These are phyloP conservation scores for Helicocarpus griseus DNA, from an alignment of 2,329 filamentous ascomycete genomes.

Conservation along the genomic window DNA sequence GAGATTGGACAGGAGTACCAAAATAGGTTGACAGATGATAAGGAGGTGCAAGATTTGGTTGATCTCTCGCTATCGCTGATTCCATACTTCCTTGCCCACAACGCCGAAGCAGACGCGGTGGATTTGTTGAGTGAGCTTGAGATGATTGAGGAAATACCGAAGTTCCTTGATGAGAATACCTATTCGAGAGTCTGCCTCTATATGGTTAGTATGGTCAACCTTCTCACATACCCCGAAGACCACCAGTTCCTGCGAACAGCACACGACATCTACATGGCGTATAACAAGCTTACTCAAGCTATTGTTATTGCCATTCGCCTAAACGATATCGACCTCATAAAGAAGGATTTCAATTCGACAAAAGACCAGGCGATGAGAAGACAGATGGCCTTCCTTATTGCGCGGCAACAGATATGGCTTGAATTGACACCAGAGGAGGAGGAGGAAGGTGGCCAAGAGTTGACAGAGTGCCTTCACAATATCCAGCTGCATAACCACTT, in stretches of 20 bases:
- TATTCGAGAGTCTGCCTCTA: slow-evolving; percentile 91
- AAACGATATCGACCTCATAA: slow-evolving; percentile 77
- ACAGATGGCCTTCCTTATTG: slow-evolving; percentile 88
- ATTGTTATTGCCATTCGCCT: slow-evolving; percentile 89
- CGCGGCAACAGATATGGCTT: slow-evolving; percentile 79
- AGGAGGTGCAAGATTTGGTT: slow-evolving; percentile 71
- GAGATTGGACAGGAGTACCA: slow-evolving; percentile 94
- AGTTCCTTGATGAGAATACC: slow-evolving; percentile 87
- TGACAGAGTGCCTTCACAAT: slow-evolving; percentile 79
- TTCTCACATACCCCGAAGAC: slow-evolving; percentile 95
- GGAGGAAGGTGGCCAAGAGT: slow-evolving; percentile 59
- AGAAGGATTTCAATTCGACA: slow-evolving; percentile 68
- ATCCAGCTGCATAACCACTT: slow-evolving; percentile 83
- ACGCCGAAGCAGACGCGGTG: slow-evolving; percentile 94
- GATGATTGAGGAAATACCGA: slow-evolving; percentile 84
- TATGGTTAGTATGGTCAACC: slow-evolving; percentile 97
- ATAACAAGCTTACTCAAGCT: slow-evolving; percentile 87
- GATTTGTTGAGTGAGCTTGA: slow-evolving; percentile 95
- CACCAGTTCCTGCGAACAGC: slow-evolving; percentile 88
- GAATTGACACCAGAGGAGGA: slow-evolving; percentile 50
- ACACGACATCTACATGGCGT: slow-evolving; percentile 85
- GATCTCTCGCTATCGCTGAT: slow-evolving; percentile 77
- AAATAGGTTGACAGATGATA: slow-evolving; percentile 76
- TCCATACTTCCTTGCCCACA: slow-evolving; percentile 91
- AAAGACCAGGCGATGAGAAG: slow-evolving; percentile 76